These are phyloP conservation scores for Cucurbita maxima DNA, from an alignment of 306 rosid species.

Conservation along the genomic window DNA sequence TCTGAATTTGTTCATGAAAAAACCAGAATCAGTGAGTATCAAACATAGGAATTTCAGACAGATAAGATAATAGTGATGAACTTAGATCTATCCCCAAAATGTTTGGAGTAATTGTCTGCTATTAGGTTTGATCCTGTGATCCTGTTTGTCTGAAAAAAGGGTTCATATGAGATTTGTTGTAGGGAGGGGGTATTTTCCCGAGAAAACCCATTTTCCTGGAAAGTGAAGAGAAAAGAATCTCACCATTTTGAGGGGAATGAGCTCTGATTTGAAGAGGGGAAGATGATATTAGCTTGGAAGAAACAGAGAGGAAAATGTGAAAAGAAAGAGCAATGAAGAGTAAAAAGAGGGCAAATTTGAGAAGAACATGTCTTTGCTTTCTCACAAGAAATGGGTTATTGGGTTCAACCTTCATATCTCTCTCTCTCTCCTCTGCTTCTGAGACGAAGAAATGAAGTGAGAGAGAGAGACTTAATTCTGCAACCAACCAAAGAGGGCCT, in stretches of 20 bases:
- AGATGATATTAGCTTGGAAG: conserved; percentile 9
- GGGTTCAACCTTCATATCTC: conserved; percentile 15
- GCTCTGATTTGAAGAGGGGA: background rate
- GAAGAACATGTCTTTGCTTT: conserved; percentile 14
- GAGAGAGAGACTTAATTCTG: background rate
- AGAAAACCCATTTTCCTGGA: background rate
- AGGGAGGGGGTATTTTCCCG: too few species aligned
- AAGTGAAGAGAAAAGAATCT: background rate
- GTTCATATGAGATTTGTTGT: background rate
- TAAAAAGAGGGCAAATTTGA: conserved; percentile 22
- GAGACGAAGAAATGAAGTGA: background rate
- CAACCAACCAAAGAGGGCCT: background rate
- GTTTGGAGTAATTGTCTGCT: background rate
- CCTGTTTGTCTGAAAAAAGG: background rate
- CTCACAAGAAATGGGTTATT: conserved; percentile 9
- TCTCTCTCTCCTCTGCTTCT: conserved; percentile 1
- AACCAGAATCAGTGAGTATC: background rate
- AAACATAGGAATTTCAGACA: background rate
- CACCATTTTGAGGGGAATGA: conserved; percentile 16
- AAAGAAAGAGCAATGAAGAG: conserved; percentile 26
- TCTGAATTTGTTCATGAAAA: background rate
- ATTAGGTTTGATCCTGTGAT: background rate
- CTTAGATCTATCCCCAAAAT: background rate
- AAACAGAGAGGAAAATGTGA: conserved; percentile 21
- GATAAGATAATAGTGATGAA: background rate